Evolutionary conservation across 225 moss, liverwort and hornwort species (phyloP).

Genomic region (Polytrichum formosum): DNA sequence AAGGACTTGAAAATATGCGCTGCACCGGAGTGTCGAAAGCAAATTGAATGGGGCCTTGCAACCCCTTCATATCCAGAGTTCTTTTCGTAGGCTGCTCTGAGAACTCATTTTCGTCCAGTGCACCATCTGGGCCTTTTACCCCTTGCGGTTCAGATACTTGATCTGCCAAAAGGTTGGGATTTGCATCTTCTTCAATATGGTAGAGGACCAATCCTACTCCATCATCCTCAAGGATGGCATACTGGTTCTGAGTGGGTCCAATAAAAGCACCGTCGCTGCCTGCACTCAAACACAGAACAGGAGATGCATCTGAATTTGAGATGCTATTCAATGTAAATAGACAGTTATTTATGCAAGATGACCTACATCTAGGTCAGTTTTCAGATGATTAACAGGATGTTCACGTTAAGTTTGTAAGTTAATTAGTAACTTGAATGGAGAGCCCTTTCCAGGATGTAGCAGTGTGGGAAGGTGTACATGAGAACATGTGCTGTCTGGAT

Average conservation of each 20-base stretch:
- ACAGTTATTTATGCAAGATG: too few relatives aligned
- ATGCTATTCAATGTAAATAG: too few relatives aligned
- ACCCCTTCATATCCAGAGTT: conserved; percentile 48
- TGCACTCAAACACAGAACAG: conserved; percentile 19
- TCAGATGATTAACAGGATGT: too few relatives aligned
- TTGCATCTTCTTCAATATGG: conserved; percentile 78
- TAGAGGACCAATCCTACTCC: conserved; percentile 83
- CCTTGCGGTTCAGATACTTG: conserved; percentile 42
- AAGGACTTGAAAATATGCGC: conserved; percentile 89
- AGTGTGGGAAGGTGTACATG: too few relatives aligned
- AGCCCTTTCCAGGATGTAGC: too few relatives aligned
- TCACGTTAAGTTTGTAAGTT: too few relatives aligned
- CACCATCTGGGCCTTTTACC: conserved; percentile 55
- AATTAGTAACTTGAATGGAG: too few relatives aligned
- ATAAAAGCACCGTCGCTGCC: conserved; percentile 98
- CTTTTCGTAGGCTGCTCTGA: conserved; percentile 58
- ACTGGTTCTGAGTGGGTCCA: conserved; percentile 83
- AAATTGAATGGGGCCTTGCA: conserved; percentile 73
- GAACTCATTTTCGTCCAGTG: conserved; percentile 87
- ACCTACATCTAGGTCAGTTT: too few relatives aligned
- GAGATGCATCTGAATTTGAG: too few relatives aligned
- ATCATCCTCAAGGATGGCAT: conserved; percentile 92
- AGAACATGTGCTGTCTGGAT: too few relatives aligned
- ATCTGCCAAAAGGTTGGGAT: conserved; percentile 55
- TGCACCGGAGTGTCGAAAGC: conserved; percentile 95